Evolutionary conservation across 352 stramenopile species (phyloP).

Genomic region (Phytophthora sansomeana): DNA sequence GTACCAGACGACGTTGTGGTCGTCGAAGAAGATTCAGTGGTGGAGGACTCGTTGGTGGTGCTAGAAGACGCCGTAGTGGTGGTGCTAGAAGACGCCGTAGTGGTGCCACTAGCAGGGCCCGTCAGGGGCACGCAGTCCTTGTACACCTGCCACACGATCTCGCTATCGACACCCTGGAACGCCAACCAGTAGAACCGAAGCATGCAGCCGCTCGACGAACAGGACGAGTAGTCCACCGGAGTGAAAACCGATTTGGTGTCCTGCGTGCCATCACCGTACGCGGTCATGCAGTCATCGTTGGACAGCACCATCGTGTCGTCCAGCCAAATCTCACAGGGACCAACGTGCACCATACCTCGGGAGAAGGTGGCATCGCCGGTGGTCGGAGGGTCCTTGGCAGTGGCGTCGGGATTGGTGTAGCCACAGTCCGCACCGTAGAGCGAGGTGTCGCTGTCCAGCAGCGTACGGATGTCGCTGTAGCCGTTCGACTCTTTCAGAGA

Average conservation of each 20-base stretch:
- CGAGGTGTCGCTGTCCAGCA: constrained; percentile 38
- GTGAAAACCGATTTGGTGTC: constrained; percentile 40
- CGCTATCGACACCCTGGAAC: constrained; percentile 37
- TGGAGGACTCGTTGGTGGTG: neutral
- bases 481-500: no score
- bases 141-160: constrained; percentile 47
- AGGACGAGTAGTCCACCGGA: constrained; percentile 49
- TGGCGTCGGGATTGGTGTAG: constrained; percentile 38
- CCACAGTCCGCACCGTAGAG: constrained; percentile 42
- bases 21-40: neutral
- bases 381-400: constrained; percentile 36
- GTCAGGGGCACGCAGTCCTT: constrained; percentile 48
- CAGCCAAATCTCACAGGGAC: constrained; percentile 47
- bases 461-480: constrained; percentile 39
- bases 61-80: neutral
- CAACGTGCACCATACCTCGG: constrained; percentile 40
- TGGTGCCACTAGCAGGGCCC: constrained; percentile 17
- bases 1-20: neutral
- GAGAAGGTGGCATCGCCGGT: constrained; percentile 42
- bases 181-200: constrained; percentile 52
- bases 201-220: constrained; percentile 42
- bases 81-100: neutral
- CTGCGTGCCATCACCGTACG: constrained; percentile 39
- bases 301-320: constrained; percentile 43
- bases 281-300: constrained; percentile 42